Evolutionary conservation across 768 basidiomycete genomes (phyloP).

Genomic region (Tulasnella sp.): DNA sequence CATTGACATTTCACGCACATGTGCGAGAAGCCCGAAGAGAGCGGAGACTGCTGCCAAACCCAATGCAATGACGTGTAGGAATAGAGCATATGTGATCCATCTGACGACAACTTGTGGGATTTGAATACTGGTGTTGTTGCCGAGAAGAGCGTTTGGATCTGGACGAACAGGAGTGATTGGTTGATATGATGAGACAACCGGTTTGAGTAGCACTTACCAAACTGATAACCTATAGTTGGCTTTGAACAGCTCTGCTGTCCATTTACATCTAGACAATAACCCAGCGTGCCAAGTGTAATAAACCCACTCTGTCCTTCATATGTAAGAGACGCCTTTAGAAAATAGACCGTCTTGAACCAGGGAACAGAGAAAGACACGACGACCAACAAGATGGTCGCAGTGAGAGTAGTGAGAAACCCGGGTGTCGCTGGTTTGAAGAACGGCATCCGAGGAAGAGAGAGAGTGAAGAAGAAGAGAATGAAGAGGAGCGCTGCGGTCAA

Average conservation of each 20-base stretch:
- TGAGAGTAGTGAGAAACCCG: constrained; percentile 69
- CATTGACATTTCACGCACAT: constrained; percentile 79
- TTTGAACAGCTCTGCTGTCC: constrained; percentile 55
- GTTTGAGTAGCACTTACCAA: constrained; percentile 43
- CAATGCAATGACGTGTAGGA: constrained; percentile 84
- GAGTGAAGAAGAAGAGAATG: no score
- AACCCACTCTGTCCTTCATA: constrained; percentile 38
- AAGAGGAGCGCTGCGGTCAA: no score
- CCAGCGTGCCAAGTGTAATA: constrained; percentile 78
- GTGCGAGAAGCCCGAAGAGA: constrained; percentile 75
- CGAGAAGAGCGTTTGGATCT: constrained; percentile 79
- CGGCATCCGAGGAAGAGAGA: no score
- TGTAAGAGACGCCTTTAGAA: constrained; percentile 48
- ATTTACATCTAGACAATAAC: constrained; percentile 61
- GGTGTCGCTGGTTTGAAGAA: constrained; percentile 71
- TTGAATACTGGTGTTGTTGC: constrained; percentile 41
- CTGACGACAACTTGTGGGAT: constrained; percentile 78
- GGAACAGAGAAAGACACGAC: constrained; percentile 87
- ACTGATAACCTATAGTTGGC: constrained; percentile 73
- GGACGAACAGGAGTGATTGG: not conserved
- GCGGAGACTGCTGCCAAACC: constrained; percentile 54
- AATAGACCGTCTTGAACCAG: constrained; percentile 75
- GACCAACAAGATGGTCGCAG: constrained; percentile 66
- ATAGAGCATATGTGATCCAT: constrained; percentile 89
- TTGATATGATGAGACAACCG: not conserved